Base-by-base conservation (phyloP, 805 yeast species). In the Saturnispora bothae region DNA sequence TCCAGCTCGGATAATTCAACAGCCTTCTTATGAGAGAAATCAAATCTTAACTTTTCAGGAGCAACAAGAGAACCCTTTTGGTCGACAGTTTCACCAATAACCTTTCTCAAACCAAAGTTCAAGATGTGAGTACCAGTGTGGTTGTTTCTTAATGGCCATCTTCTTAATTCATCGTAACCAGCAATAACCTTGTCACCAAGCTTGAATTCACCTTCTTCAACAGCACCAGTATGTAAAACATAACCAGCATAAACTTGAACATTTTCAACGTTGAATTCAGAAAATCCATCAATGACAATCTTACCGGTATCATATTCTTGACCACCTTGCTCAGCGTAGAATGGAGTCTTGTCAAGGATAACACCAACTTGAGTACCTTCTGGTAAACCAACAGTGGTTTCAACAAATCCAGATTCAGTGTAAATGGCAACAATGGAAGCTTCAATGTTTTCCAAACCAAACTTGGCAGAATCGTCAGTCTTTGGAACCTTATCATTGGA, bases 261-360 rank as follows among this genome's bases (percentile, higher is more conserved):
- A 55, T 92, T 86, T 47, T 78, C 80, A 43, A 92, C 97, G 42
- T 75, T 77, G 63, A 92, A 89, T 60, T 89, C 95, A 40, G 88
- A 69, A 49, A 64, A 64, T 33, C 94, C 96, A 56, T 88, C 96
- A 52, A 85, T 76, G 36, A 85, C 88, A 47, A 92, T 70, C 60
- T 75, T 81, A 63, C 99, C 99, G 31, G 94, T 82, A 59, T 92
- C 99, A 55, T 71, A 81, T 62, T 86, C 96, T 69, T 92, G 99
- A 56, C 99, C 99, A 76, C 99, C 99, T 64, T 84, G 94, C 66
- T 92, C 99, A 36, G 98, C 97, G 56, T 92, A 92, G 64, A 92
- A 85, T 59, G 94, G 92, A 19, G 97, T 84, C 60, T 76, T 81
- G 58, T 92, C 94, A 43, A 92, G 68, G 35, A 92, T 59, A 38